Conservation (phyloP, 202 grass and related monocot genomes). For the Alloteropsis angusta region DNA sequence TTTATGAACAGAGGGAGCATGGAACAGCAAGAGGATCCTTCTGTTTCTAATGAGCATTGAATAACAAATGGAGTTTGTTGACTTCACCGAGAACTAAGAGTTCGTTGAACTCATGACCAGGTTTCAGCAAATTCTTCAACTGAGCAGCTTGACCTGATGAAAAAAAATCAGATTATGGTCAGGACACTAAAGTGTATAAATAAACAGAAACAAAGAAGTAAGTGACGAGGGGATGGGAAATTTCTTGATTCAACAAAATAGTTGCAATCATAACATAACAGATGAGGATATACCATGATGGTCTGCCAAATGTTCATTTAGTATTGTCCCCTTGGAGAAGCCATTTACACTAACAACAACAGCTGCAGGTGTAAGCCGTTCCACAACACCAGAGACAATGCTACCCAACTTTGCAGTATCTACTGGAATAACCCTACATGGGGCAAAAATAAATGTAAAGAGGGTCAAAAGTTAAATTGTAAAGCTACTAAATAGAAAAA, state of each 20-base stretch:
- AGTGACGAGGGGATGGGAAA: background rate
- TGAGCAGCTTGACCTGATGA: slow-evolving; percentile 65
- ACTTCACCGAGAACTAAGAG: slow-evolving; percentile 81
- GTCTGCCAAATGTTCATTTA: slow-evolving; percentile 77
- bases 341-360: slow-evolving; percentile 74
- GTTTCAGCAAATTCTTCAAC: slow-evolving; percentile 73
- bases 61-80: slow-evolving; percentile 9
- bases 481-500: slow-evolving; percentile 7
- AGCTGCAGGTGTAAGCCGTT: slow-evolving; percentile 64
- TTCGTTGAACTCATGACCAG: slow-evolving; percentile 76
- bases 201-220: background rate
- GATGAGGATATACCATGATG: slow-evolving; percentile 50
- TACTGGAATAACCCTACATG: slow-evolving; percentile 29
- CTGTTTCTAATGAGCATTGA: background rate
- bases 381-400: slow-evolving; percentile 84
- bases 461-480: background rate
- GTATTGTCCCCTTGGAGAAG: slow-evolving; percentile 67
- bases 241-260: background rate
- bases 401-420: slow-evolving; percentile 49
- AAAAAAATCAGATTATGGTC: background rate
- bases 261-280: background rate
- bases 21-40: background rate
- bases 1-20: background rate
- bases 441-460: background rate
- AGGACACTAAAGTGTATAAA: slow-evolving; percentile 7